Evolutionary conservation across 1,139 yeast species (phyloP).

Genomic region (Sugiyamaella grinbergsii): DNA sequence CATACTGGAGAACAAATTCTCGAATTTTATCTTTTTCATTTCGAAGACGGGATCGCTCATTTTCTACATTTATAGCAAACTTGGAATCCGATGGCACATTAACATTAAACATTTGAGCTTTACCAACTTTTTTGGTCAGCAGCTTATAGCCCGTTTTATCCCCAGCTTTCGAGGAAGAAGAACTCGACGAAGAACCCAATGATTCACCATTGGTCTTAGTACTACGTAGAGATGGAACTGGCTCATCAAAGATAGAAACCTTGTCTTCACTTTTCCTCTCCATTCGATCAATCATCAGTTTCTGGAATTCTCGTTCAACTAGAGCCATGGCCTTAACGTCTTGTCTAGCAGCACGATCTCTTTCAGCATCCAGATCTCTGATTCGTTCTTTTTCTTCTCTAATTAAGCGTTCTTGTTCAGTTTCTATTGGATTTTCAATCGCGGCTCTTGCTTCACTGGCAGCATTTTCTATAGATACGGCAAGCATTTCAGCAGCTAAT

Average conservation of each 20-base stretch:
- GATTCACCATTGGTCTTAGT: background rate
- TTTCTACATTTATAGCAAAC: slow-evolving; percentile 33
- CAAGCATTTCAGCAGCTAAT: slow-evolving; percentile 22
- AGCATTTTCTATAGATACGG: slow-evolving; percentile 27
- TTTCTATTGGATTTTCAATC: slow-evolving; percentile 33
- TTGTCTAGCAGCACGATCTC: slow-evolving; percentile 28
- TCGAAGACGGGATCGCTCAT: slow-evolving; percentile 31
- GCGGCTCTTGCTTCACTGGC: slow-evolving; percentile 24
- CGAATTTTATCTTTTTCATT: slow-evolving; percentile 35
- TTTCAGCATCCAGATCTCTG: slow-evolving; percentile 21
- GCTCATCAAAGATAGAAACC: slow-evolving; percentile 38
- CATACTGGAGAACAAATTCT: slow-evolving; percentile 36
- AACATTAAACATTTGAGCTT: slow-evolving; percentile 29
- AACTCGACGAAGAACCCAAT: background rate
- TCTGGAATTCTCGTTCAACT: slow-evolving; percentile 42
- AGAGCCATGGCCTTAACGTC: slow-evolving; percentile 38
- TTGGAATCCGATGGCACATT: slow-evolving; percentile 36
- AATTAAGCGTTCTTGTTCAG: slow-evolving; percentile 27
- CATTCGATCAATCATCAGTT: slow-evolving; percentile 40
- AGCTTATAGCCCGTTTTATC: slow-evolving; percentile 22
- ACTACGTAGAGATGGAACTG: slow-evolving; percentile 34
- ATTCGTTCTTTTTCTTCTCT: slow-evolving; percentile 26
- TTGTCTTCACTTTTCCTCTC: slow-evolving; percentile 30
- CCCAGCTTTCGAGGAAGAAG: slow-evolving; percentile 21
- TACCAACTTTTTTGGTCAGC: slow-evolving; percentile 35